Conservation (phyloP, 2,329 filamentous ascomycete species). For the Cercospora sesami region DNA sequence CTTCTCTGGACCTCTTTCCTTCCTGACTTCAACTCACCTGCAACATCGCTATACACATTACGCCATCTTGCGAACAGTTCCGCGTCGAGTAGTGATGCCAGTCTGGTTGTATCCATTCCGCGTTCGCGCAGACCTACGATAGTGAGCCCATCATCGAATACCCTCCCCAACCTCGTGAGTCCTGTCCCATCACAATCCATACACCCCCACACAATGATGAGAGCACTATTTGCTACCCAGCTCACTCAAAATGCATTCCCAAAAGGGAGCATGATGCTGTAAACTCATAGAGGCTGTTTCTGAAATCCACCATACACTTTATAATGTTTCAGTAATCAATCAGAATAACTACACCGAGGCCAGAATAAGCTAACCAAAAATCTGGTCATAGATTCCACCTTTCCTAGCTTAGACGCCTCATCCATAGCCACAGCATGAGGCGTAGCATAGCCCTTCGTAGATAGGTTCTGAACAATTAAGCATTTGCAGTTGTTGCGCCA, state of each 20-base stretch:
- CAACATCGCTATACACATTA: too few species aligned
- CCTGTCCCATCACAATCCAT: not conserved
- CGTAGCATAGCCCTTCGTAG: not conserved
- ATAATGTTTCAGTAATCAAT: not conserved
- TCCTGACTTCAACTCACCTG: not conserved
- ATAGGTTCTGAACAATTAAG: not conserved
- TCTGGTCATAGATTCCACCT: not conserved
- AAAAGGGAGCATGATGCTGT: conserved; percentile 12
- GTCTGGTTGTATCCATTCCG: too few species aligned
- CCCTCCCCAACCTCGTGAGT: not conserved
- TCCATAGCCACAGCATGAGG: not conserved
- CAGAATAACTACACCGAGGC: not conserved
- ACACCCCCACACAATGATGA: conserved; percentile 11
- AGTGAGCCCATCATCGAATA: too few species aligned
- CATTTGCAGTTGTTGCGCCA: not conserved
- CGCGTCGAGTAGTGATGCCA: too few species aligned
- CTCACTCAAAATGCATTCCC: conserved; percentile 15
- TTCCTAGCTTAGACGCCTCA: not conserved
- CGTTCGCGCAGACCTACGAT: not conserved
- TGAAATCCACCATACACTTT: not conserved
- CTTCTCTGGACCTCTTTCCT: not conserved
- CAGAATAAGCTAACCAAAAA: not conserved
- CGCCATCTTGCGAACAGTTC: too few species aligned
- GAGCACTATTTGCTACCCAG: conserved; percentile 19
- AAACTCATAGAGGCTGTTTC: conserved; percentile 18